Base-by-base conservation (phyloP, 768 basidiomycete species). In the Pulveroboletus sp. region DNA sequence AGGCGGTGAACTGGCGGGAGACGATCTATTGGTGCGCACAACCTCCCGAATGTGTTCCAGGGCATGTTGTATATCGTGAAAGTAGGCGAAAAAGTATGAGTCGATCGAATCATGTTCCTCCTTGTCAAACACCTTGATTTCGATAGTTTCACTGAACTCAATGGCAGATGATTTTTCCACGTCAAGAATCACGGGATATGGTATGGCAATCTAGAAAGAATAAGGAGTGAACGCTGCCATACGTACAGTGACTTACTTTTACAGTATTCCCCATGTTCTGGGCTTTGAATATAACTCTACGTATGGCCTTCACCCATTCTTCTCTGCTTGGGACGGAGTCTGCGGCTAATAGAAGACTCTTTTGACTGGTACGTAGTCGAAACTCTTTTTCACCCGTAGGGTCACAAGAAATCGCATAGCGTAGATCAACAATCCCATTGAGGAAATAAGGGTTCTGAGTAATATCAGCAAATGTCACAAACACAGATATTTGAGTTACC, bases 241-340 rank as follows among this genome's bases (percentile, higher is more conserved):
- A 7, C 38, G 4, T 28, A 45, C 27, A 41, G 6, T 45, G 24
- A 58, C 68, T 26, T 56, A 88, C 90, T 79, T 97, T 97, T 57
- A 97, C 93, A 59, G 82, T 89, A 61, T 97, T 93, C 3, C 96
- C 95, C 77, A 86, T 86, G 67, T 97, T 96, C 72, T 97, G 94
- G 14, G 88, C 86, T 65, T 93, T 92, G 74, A 98, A 94, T 47
- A 97, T 93, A 47, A 93, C 86, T 68, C 89, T 95, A 50, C 86
- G 81, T 53, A 99, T 84, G 8, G 91, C 85, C 67, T 96, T 97
- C 41, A 98, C 85, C 95, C 95, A 99, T 70, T 95, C 93, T 41
- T 93, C 86, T 41, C 90, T 79, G 63, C 85, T 91, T 2, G 89
- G 84, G 8, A 83, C 71, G 26, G 89, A 92, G 59, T 93, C 88